These are phyloP conservation scores for Podochytrium sp. DNA, from an alignment of 192 early-diverging fungal species.

Conservation along the genomic window DNA sequence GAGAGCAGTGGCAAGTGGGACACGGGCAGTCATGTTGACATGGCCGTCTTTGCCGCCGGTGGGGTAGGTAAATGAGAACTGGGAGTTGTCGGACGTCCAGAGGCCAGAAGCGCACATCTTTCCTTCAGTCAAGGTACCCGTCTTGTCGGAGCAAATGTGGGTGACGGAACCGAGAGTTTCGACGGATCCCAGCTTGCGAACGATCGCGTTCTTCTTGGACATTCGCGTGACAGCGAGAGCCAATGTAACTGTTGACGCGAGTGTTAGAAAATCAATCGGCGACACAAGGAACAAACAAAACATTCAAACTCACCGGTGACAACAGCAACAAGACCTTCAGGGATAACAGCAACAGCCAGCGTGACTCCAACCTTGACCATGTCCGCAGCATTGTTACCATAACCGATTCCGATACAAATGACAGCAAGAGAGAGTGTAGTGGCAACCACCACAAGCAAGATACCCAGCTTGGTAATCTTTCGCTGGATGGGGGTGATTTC, in stretches of 20 bases:
- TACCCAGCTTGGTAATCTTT: conserved; percentile 78
- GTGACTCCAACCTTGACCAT: conserved; percentile 86
- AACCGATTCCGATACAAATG: conserved; percentile 80
- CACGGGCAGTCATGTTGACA: conserved; percentile 31
- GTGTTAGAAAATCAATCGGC: neutral
- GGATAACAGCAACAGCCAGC: conserved; percentile 95
- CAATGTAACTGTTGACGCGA: conserved; percentile 76
- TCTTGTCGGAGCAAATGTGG: conserved; percentile 97
- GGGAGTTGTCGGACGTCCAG: conserved; percentile 77
- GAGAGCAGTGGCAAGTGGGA: conserved; percentile 11
- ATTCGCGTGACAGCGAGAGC: conserved; percentile 94
- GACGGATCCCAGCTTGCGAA: conserved; percentile 89
- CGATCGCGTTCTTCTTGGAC: conserved; percentile 86
- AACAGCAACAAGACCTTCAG: conserved; percentile 98
- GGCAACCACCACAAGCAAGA: conserved; percentile 82
- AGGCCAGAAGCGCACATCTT: conserved; percentile 91
- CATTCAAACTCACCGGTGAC: conserved; percentile 58
- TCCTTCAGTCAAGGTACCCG: conserved; percentile 95
- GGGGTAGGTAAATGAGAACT: conserved; percentile 68
- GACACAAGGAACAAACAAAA: neutral
- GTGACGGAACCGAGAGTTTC: conserved; percentile 96
- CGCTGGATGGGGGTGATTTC: conserved; percentile 54
- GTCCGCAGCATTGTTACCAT: conserved; percentile 65
- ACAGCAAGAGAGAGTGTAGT: conserved; percentile 81
- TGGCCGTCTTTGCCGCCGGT: conserved; percentile 35